Evolutionary conservation across 148 eudicot genomes (phyloP).

Genomic region (Amaranthus palmeri): DNA sequence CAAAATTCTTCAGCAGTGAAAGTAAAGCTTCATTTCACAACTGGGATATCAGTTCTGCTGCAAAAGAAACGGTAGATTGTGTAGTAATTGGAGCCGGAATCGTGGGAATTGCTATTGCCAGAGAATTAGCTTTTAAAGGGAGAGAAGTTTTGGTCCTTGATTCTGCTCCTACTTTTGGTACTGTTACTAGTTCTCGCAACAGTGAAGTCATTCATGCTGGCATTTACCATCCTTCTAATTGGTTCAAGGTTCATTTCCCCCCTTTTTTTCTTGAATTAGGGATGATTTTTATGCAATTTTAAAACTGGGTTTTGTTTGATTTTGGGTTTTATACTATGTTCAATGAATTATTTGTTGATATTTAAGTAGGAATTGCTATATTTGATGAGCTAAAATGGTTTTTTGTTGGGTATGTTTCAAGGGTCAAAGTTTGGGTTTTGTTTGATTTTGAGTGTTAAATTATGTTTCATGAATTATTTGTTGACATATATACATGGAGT

Average conservation of each 20-base stretch:
- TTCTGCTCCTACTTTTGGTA: slow-evolving; percentile 71
- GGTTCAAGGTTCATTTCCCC: slow-evolving; percentile 58
- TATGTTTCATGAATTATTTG: background rate
- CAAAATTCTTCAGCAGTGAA: background rate
- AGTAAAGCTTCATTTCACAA: slow-evolving; percentile 4
- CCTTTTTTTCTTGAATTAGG: background rate
- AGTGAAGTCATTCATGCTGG: slow-evolving; percentile 96
- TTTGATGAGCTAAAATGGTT: background rate
- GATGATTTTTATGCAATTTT: background rate
- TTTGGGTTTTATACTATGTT: background rate
- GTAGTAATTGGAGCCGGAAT: slow-evolving; percentile 91
- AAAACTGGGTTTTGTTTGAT: background rate
- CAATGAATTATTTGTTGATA: background rate
- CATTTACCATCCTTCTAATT: slow-evolving; percentile 70
- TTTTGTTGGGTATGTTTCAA: background rate
- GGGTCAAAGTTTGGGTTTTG: background rate
- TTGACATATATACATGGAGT: no score
- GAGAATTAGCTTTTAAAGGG: slow-evolving; percentile 52
- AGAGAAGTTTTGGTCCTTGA: slow-evolving; percentile 70
- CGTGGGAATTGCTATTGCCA: slow-evolving; percentile 79
- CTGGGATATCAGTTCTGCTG: slow-evolving; percentile 20
- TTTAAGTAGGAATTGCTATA: background rate
- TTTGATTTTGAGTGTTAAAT: background rate
- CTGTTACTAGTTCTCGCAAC: slow-evolving; percentile 82
- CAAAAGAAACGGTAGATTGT: slow-evolving; percentile 69